These are phyloP conservation scores for Cutaneotrichosporon spelunceum DNA, from an alignment of 1,284 basidiomycete genomes.

Conservation along the genomic window DNA sequence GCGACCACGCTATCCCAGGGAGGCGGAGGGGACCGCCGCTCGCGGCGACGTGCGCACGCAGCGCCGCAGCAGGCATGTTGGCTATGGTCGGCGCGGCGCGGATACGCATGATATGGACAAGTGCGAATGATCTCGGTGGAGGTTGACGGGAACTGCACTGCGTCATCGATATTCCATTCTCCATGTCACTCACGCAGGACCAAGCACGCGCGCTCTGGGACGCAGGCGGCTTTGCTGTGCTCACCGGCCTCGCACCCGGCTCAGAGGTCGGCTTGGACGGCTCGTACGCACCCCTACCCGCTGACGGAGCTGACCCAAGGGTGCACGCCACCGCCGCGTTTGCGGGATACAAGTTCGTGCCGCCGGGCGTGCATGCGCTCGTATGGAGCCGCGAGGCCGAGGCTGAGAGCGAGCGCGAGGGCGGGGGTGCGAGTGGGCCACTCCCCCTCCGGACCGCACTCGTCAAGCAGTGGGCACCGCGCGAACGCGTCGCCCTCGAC, in stretches of 20 bases:
- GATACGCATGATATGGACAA: neutral
- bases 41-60: constrained; percentile 29
- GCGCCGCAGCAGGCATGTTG: constrained; percentile 15
- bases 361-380: constrained; percentile 48
- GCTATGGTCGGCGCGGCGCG: neutral
- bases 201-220: constrained; percentile 48
- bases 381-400: constrained; percentile 29
- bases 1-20: constrained; percentile 31
- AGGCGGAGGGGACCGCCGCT: constrained; percentile 24
- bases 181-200: constrained; percentile 33
- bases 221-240: constrained; percentile 47
- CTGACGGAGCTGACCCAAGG: constrained; percentile 21
- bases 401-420: constrained; percentile 8
- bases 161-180: neutral
- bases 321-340: constrained; percentile 38
- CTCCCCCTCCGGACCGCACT: constrained; percentile 35
- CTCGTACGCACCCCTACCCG: constrained; percentile 29
- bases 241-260: constrained; percentile 43
- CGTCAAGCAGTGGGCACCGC: constrained; percentile 28
- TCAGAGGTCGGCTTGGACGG: constrained; percentile 49
- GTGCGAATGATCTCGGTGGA: neutral
- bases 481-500: constrained; percentile 37
- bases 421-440: constrained; percentile 16
- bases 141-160: neutral
- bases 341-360: constrained; percentile 49